Base-by-base conservation (phyloP, 495 filamentous ascomycete species). In the Aspergillus asperescens region DNA sequence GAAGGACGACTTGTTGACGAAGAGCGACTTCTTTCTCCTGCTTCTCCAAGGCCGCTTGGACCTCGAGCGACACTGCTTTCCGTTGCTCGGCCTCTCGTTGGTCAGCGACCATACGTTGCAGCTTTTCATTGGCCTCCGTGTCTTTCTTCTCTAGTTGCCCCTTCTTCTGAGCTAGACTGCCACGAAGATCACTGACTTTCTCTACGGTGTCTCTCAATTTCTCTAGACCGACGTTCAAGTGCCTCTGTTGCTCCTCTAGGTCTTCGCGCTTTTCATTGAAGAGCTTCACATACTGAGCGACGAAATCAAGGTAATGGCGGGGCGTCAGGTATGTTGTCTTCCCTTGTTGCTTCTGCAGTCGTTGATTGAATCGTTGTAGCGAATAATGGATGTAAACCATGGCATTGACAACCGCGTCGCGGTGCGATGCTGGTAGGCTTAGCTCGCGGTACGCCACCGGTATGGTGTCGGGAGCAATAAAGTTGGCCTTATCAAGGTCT, bases 381-480 rank as follows among this genome's bases (percentile, higher is more conserved):
- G 93, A 96, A 70, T 96, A 87, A 64, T 99, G 93, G 41, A 97
- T 90, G 68, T 94, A 95, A 12, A 99, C 94, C 93, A 99, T 99
- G 1, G 90, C 82, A 68, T 99, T 99, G 60, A 96, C 79, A 27
- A 99, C 85, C 20, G 89, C 76, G 65, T 96, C 90, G 52, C 93
- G 79, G 69, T 97, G 90, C 39, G 88, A 86, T 13, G 90, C 86
- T 24, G 94, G 94, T 25, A 96, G 79, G 52, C 64, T 75, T 28
- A 99, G 80, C 31, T 90, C 86, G 45, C 89, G 83, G 63, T 95
- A 97, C 2, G 90, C 90, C 29, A 96, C 84, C 2, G 89, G 93
- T 52, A 97, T 87, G 52, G 81, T 91, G 58, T 96, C 90, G 9
- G 93, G 92, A n/a, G 93, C 86, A 35, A 74, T 66, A 62, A 88